A percentile compares a stretch with the other conserved stretches of the same genome.
These are phyloP conservation scores for Botrytis galanthina DNA, from an alignment of 2,329 filamentous ascomycete genomes.

Conservation along the genomic window DNA sequence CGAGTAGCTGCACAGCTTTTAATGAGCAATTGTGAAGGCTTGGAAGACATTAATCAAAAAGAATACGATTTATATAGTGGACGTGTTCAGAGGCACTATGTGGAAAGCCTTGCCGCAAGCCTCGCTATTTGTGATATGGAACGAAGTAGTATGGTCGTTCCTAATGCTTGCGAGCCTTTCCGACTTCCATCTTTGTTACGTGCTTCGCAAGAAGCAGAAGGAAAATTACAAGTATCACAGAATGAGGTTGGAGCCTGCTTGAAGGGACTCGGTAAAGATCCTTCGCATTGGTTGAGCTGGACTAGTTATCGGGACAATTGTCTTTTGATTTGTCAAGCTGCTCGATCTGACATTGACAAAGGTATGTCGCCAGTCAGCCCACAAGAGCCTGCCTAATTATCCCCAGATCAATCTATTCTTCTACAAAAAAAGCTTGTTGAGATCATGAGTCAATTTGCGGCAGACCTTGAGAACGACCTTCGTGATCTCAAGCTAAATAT, in stretches of 20 bases:
- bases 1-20: conserved; percentile 38
- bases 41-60: conserved; percentile 34
- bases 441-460: conserved; percentile 34
- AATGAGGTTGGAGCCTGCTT: conserved; percentile 50
- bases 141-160: conserved; percentile 50
- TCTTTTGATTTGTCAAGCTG: conserved; percentile 59
- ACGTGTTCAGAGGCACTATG: conserved; percentile 45
- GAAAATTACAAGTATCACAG: conserved; percentile 31
- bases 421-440: conserved; percentile 34
- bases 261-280: conserved; percentile 50
- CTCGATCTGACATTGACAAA: conserved; percentile 56
- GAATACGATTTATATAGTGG: conserved; percentile 34
- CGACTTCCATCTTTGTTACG: conserved; percentile 35
- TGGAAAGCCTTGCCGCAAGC: conserved; percentile 58
- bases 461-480: conserved; percentile 31
- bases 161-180: conserved; percentile 51
- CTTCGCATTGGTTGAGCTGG: conserved; percentile 63
- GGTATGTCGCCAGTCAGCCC: conserved; percentile 37
- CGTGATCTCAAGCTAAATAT: conserved; percentile 28
- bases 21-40: conserved; percentile 37
- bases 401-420: conserved; percentile 36
- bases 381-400: conserved; percentile 23
- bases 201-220: conserved; percentile 40
- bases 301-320: conserved; percentile 61
- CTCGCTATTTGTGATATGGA: conserved; percentile 62